A percentile compares a stretch with the other conserved stretches of the same genome.
phyloP scores from a whole-genome alignment of 495 filamentous ascomycete genomes.

The Trichocladium uniseriatum region DNA sequence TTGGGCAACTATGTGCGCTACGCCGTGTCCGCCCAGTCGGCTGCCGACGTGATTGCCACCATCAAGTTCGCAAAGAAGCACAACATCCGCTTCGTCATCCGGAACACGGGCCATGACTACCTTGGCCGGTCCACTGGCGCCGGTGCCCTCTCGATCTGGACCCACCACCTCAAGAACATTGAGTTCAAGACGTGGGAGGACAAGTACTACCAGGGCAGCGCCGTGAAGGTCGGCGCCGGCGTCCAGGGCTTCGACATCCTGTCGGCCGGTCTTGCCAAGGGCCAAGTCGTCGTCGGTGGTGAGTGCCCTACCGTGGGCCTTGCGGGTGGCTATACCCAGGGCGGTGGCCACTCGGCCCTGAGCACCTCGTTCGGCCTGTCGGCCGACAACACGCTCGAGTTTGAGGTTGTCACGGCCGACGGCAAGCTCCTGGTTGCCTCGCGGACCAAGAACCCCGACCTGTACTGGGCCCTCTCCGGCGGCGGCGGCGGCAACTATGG shows the following conservation, averaged over 20 bases:
- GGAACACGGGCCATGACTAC: constrained; percentile 42
- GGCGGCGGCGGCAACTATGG: constrained; percentile 46
- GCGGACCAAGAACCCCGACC: constrained; percentile 41
- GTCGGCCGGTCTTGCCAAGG: constrained; percentile 32
- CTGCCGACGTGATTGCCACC: constrained; percentile 32
- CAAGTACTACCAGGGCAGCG: constrained; percentile 33
- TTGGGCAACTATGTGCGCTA: constrained; percentile 51
- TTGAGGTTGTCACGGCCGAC: constrained; percentile 46
- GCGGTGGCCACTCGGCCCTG: constrained; percentile 52
- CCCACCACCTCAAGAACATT: constrained; percentile 42
- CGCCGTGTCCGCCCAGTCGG: constrained; percentile 36
- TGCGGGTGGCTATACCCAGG: constrained; percentile 47
- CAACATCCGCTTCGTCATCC: constrained; percentile 41
- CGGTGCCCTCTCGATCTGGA: constrained; percentile 44
- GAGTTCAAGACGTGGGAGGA: constrained; percentile 34
- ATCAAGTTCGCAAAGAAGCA: constrained; percentile 38
- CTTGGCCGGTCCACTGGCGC: constrained; percentile 42
- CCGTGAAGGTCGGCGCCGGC: constrained; percentile 51
- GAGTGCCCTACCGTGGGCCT: constrained; percentile 45
- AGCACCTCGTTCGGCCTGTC: constrained; percentile 48
- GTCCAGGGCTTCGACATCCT: constrained; percentile 47
- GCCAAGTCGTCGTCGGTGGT: constrained; percentile 44
- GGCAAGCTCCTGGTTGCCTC: constrained; percentile 40
- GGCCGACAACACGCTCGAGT: constrained; percentile 52
- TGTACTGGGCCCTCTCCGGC: constrained; percentile 55